Evolutionary conservation across 73 alveolate genomes (phyloP).

Genomic region (Blepharisma stoltei): DNA sequence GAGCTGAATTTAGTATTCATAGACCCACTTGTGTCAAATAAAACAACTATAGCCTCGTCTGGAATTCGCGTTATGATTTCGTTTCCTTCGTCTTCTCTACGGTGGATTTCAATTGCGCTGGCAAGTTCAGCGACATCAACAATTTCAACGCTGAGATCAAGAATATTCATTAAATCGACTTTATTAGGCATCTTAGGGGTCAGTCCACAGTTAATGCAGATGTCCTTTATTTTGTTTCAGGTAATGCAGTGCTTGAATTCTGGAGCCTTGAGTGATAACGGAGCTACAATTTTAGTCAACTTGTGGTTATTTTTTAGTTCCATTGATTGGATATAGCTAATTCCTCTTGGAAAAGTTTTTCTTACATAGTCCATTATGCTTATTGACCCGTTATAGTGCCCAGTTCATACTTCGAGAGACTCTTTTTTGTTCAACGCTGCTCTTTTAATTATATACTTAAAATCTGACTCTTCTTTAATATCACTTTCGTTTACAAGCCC

Average conservation of each 20-base stretch:
- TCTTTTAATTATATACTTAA: constrained; percentile 2
- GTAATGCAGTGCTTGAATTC: constrained; percentile 15
- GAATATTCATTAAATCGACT: constrained; percentile 19
- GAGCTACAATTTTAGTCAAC: constrained; percentile 11
- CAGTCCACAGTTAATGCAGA: background rate
- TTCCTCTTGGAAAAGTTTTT: background rate
- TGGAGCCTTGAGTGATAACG: background rate
- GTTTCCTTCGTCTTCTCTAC: background rate
- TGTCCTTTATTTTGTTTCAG: background rate
- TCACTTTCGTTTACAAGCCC: background rate
- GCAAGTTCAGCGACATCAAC: constrained; percentile 18
- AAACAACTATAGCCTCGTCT: constrained; percentile 50
- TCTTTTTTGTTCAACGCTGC: too few relatives aligned
- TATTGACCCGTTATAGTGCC: too few relatives aligned
- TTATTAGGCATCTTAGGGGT: constrained; percentile 1
- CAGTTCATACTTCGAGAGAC: background rate
- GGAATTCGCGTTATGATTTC: constrained; percentile 33
- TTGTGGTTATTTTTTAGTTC: constrained; percentile 9
- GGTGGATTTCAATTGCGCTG: constrained; percentile 9
- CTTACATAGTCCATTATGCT: too few relatives aligned
- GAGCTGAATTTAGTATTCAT: constrained; percentile 41
- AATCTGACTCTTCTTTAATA: background rate
- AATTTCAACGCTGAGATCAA: background rate
- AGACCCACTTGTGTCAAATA: constrained; percentile 54
- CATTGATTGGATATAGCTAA: background rate